Evolutionary conservation across 306 rosid species (phyloP).

Genomic region (Dalbergia cultrata): DNA sequence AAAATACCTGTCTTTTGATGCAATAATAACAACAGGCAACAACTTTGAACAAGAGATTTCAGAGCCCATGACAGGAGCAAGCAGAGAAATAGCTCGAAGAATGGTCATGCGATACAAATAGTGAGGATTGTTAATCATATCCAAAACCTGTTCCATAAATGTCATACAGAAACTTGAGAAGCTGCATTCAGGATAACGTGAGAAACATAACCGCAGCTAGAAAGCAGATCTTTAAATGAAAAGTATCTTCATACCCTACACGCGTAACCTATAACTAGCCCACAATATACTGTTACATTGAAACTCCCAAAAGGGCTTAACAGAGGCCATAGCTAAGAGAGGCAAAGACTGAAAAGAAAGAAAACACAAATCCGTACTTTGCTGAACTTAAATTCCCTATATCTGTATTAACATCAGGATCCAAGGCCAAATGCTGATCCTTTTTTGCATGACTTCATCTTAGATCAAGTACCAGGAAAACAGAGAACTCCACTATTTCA

Average conservation of each 20-base stretch:
- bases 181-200: conserved; percentile 19
- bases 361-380: neutral
- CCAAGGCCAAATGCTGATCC: no score
- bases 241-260: conserved; percentile 32
- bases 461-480: conserved; percentile 7
- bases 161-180: conserved; percentile 24
- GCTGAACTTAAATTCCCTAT: no score
- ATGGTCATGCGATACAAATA: conserved; percentile 97
- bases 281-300: neutral
- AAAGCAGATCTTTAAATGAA: conserved; percentile 34
- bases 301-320: neutral
- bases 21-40: conserved; percentile 73
- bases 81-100: conserved; percentile 83
- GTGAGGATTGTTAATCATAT: conserved; percentile 88
- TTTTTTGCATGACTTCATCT: conserved; percentile 19
- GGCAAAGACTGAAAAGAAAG: neutral
- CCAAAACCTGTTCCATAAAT: conserved; percentile 72
- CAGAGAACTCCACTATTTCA: neutral
- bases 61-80: conserved; percentile 93
- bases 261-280: conserved; percentile 17
- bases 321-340: conserved; percentile 6
- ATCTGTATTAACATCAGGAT: no score
- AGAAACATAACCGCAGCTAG: neutral
- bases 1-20: conserved; percentile 87
- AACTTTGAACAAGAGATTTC: conserved; percentile 88